Conservation (phyloP, 75 land plant species). For the Chamaecyparis obtusa region DNA sequence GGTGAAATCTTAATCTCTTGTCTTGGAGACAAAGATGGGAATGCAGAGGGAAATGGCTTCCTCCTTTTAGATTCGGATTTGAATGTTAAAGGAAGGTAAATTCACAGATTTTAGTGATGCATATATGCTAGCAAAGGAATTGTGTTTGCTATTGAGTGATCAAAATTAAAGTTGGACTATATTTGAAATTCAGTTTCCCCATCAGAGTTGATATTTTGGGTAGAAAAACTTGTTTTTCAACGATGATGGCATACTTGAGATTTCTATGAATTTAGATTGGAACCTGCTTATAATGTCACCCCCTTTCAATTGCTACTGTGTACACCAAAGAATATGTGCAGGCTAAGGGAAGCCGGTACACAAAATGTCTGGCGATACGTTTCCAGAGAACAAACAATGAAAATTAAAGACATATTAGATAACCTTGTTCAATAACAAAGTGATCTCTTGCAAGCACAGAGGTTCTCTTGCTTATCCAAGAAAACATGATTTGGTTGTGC, state of each 20-base stretch:
- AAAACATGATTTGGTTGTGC: neutral
- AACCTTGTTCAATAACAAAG: neutral
- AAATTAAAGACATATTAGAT: neutral
- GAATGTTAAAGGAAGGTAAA: slow-evolving; percentile 93
- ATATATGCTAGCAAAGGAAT: neutral
- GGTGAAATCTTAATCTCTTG: slow-evolving; percentile 94
- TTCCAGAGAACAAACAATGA: neutral
- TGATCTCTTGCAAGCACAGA: neutral
- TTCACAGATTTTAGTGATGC: neutral
- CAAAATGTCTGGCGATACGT: neutral
- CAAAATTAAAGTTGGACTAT: neutral
- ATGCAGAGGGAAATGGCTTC: slow-evolving; percentile 89
- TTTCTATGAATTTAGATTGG: neutral
- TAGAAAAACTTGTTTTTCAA: neutral
- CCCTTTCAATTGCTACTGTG: neutral
- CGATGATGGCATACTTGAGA: neutral
- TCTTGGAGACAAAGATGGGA: slow-evolving; percentile 91
- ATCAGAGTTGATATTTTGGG: neutral
- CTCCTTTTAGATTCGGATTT: slow-evolving; percentile 90
- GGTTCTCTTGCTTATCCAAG: neutral
- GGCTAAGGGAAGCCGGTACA: neutral
- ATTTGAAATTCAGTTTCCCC: neutral
- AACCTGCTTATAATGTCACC: neutral
- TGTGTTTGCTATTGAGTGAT: neutral
- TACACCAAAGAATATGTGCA: neutral